phyloP scores from a whole-genome alignment of 129 eudicot genomes.

The Tanacetum coccineum region DNA sequence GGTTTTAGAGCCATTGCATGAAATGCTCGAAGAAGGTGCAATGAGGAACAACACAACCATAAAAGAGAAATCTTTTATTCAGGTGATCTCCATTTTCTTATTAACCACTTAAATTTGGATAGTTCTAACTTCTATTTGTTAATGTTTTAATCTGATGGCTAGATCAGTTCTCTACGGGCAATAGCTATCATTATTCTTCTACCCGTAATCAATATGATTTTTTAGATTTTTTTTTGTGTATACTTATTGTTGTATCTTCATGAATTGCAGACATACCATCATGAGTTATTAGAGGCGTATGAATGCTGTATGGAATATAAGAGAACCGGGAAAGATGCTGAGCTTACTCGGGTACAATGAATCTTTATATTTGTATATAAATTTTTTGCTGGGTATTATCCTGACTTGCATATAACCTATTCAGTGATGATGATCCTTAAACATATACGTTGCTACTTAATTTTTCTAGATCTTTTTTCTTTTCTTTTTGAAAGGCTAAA shows the following conservation, averaged over 20 bases:
- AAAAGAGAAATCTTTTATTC: constrained; percentile 88
- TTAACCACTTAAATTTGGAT: not conserved
- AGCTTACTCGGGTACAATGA: constrained; percentile 80
- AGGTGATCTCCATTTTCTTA: constrained; percentile 39
- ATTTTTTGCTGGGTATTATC: not conserved
- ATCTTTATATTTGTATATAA: not conserved
- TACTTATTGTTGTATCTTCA: constrained; percentile 22
- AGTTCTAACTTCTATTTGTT: not conserved
- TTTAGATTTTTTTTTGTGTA: too few species aligned
- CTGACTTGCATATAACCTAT: not conserved
- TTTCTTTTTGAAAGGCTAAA: too few species aligned
- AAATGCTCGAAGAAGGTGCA: constrained; percentile 93
- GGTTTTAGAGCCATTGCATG: constrained; percentile 92
- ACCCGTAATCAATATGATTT: too few species aligned
- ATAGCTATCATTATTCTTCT: too few species aligned
- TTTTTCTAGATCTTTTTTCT: too few species aligned
- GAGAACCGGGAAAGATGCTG: constrained; percentile 96
- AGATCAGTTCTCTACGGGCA: too few species aligned
- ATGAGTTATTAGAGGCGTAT: constrained; percentile 83
- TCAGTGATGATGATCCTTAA: constrained; percentile 9
- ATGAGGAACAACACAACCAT: constrained; percentile 64
- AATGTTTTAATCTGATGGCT: too few species aligned
- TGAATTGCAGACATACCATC: constrained; percentile 73
- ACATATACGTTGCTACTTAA: not conserved
- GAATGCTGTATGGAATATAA: constrained; percentile 92